Evolutionary conservation across 495 filamentous ascomycete genomes (phyloP), one percentile per base, ranked within the genome.

Genomic region (Collariella sp.): DNA sequence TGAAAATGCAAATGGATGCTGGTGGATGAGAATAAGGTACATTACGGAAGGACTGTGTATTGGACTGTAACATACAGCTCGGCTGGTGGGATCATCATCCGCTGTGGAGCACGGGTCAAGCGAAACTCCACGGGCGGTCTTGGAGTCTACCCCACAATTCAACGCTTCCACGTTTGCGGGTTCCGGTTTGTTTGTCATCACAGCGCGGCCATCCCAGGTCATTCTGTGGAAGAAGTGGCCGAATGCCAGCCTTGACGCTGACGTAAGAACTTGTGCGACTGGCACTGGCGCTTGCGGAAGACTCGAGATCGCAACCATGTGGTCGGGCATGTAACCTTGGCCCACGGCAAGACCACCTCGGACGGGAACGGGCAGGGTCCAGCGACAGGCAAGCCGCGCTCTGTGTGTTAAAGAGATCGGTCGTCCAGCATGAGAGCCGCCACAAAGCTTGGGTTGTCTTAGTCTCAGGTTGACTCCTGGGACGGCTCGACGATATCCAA

Each of bases 261-360:
- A 20, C 12, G 9, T 33, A n/a, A 15, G 46, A 40, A 46, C 29
- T 52, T 52, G 46, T 52, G 46, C 23, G 42, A 47, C 50, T 57
- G 55, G 55, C 46, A 46, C 52, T 52, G 55, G 38, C 34, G 41
- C 51, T 51, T 58, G 45, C 35, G 33, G 54, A 42, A 50, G 34
- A 55, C 52, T 40, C 59, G 13, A 62, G 60, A 66, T 60, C 66
- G 65, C 54, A 67, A 66, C 65, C 62, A 60, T 56, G 57, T 48
- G 45, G 23, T 53, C 46, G 61, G 48, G 47, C 57, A 61, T 56
- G 23, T 44, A 34, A 26, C 24, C 51, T 33, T 38, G 31, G 18
- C 12, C 26, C 26, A 31, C 9, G 4, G 26, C 26, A 31, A 9
- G 5, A 31, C 26, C 26, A 31, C 26, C 4, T 5, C 15, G 4